Base-by-base conservation (phyloP, 106 monocot genomes). In the Dendrobium huoshanense region DNA sequence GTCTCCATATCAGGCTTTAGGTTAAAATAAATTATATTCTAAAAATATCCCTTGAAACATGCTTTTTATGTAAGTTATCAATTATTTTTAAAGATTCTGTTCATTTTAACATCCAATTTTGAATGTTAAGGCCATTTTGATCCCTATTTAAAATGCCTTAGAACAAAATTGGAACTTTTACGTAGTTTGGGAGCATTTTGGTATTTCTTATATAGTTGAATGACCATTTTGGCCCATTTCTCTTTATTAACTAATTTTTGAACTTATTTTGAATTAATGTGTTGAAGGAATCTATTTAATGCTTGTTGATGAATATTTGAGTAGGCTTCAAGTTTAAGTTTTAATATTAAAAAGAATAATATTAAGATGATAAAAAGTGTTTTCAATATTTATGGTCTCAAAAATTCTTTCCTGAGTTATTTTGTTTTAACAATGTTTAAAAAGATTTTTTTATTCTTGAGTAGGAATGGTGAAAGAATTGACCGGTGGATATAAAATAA, bases 401-500 rank as follows among this genome's bases (percentile, higher is more conserved):
- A 33, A 33, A 70, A 70, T n/a, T 61, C 8, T 61, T 4, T 9
- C 7, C 4, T 19, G 61, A 19, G 22, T 37, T 70, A 7, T 33
- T 70, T 70, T 70, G 70, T 33, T 70, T 61, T 70, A 61, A 22
- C 17, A 56, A 65, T 49, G 5, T 72, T 81, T 78, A 65, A 74
- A 51, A 61, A 15, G 15, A 16, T 70, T 70, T 70, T 15, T 70
- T 37, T 22, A 15, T 22, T 10, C 5, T 70, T 70, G 70, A 33
- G 20, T 78, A 97, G 97, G 97, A 79, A 94, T 97, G 94, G 92
- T 91, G 25, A 94, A 91, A 84, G 89, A 94, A 78, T 64, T 97
- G 72, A 97, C 94, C 2, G 97, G 97, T 81, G 90, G 94, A 27
- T 97, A 97, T 75, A 97, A 92, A 79, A 91, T 97, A 80, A 89